phyloP scores from a whole-genome alignment of 2,329 filamentous ascomycete genomes.

The Clonostachys chloroleuca region DNA sequence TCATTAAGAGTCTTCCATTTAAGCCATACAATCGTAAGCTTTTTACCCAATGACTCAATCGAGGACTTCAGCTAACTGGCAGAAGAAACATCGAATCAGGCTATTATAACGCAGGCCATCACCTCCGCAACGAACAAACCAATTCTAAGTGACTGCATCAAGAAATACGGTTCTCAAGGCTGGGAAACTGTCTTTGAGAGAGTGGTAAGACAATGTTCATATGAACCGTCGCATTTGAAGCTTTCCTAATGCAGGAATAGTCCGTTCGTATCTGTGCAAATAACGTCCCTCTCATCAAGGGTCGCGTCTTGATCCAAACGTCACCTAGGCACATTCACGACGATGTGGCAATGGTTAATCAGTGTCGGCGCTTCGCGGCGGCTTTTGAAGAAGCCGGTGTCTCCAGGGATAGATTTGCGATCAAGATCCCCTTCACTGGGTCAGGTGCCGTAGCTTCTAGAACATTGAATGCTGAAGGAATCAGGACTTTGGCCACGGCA shows the following conservation, averaged over 20 bases:
- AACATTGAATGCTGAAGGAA: conserved; percentile 34
- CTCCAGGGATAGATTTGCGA: conserved; percentile 37
- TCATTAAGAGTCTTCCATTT: too few species aligned
- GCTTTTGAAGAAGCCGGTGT: conserved; percentile 41
- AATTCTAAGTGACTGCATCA: neutral
- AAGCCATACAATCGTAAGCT: too few species aligned
- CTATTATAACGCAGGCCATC: too few species aligned
- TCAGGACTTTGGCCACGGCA: conserved; percentile 40
- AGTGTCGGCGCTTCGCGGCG: conserved; percentile 37
- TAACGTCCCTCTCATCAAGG: conserved; percentile 20
- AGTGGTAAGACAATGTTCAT: too few species aligned
- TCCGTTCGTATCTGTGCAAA: too few species aligned
- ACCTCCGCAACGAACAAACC: too few species aligned
- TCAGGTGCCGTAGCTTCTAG: conserved; percentile 38
- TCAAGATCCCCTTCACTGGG: conserved; percentile 46
- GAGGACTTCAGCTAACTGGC: too few species aligned
- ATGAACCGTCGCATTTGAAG: too few species aligned
- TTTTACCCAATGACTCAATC: too few species aligned
- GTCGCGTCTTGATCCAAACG: conserved; percentile 43
- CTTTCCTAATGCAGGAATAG: too few species aligned
- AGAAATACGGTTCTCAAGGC: neutral
- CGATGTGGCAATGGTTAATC: conserved; percentile 34
- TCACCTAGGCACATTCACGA: conserved; percentile 40
- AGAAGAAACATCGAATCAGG: too few species aligned
- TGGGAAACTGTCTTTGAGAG: neutral